Percentiles rank a stretch among this genome's conserved stretches.
These are phyloP conservation scores for Fusarium aywerte DNA, from an alignment of 2,329 filamentous ascomycete species.

Conservation along the genomic window DNA sequence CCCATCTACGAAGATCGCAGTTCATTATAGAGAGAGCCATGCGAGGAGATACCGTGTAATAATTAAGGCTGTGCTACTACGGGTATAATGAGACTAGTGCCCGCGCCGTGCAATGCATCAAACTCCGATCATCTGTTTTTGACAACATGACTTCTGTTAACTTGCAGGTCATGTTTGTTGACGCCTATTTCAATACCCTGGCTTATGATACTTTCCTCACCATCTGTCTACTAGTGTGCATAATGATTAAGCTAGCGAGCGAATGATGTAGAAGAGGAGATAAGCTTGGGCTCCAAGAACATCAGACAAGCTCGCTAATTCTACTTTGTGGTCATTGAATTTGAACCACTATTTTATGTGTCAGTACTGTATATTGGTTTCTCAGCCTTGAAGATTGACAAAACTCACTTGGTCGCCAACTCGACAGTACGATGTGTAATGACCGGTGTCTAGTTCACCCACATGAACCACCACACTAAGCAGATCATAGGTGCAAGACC, in stretches of 20 bases:
- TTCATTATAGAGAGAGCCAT: not conserved
- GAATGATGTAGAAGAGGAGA: constrained; percentile 85
- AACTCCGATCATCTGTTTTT: constrained; percentile 17
- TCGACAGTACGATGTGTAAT: constrained; percentile 90
- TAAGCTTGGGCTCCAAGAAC: constrained; percentile 90
- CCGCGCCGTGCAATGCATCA: constrained; percentile 40
- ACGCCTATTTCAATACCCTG: constrained; percentile 19
- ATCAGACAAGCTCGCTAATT: constrained; percentile 82
- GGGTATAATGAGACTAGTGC: constrained; percentile 25
- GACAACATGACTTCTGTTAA: not conserved
- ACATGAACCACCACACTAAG: constrained; percentile 92
- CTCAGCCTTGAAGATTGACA: not conserved
- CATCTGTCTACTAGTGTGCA: not conserved
- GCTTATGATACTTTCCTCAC: not conserved
- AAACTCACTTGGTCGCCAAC: constrained; percentile 73
- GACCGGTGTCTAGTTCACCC: constrained; percentile 90
- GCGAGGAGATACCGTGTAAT: constrained; percentile 2
- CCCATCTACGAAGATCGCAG: not conserved
- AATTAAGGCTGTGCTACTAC: constrained; percentile 1
- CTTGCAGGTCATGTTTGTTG: constrained; percentile 15
- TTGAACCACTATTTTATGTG: constrained; percentile 78
- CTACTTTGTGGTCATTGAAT: constrained; percentile 95
- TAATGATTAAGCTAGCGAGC: constrained; percentile 62
- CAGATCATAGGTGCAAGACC: constrained; percentile 84
- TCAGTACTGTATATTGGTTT: constrained; percentile 1